These are phyloP conservation scores for Kodamaea sp. DNA, from an alignment of 1,139 yeast species.

Conservation along the genomic window DNA sequence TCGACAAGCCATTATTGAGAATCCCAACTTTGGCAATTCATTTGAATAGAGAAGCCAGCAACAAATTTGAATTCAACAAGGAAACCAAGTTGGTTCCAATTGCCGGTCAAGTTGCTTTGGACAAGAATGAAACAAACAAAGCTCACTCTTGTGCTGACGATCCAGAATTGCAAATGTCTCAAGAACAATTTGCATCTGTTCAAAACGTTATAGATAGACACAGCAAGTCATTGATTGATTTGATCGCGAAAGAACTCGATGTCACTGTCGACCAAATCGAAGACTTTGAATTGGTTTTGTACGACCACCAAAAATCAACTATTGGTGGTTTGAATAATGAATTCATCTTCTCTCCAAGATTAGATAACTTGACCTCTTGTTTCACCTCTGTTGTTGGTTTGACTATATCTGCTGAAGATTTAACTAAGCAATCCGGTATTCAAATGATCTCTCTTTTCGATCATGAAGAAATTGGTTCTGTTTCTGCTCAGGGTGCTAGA, in stretches of 20 bases:
- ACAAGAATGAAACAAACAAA: conserved; percentile 25
- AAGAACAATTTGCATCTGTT: conserved; percentile 62
- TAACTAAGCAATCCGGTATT: conserved; percentile 52
- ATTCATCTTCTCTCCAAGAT: conserved; percentile 88
- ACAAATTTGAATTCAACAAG: conserved; percentile 82
- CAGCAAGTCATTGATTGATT: conserved; percentile 60
- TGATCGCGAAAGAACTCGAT: conserved; percentile 63
- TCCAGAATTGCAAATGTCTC: conserved; percentile 40
- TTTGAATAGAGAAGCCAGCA: conserved; percentile 70
- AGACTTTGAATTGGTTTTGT: conserved; percentile 87
- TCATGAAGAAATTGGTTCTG: conserved; percentile 93
- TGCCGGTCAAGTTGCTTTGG: conserved; percentile 60
- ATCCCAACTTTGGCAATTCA: conserved; percentile 96
- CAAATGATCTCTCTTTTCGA: conserved; percentile 80
- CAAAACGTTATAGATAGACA: conserved; percentile 70
- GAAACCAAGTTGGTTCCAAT: conserved; percentile 86
- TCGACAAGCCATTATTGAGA: conserved; percentile 79
- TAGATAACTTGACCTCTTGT: conserved; percentile 87
- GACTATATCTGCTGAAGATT: conserved; percentile 45
- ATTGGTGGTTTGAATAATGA: conserved; percentile 90
- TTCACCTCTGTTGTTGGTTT: conserved; percentile 74
- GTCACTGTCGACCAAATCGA: conserved; percentile 56
- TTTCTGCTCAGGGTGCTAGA: conserved; percentile 95
- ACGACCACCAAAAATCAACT: conserved; percentile 77
- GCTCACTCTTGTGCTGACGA: conserved; percentile 45